These are phyloP conservation scores for Taphrina confusa DNA, from an alignment of 1,139 yeast genomes.

Conservation along the genomic window DNA sequence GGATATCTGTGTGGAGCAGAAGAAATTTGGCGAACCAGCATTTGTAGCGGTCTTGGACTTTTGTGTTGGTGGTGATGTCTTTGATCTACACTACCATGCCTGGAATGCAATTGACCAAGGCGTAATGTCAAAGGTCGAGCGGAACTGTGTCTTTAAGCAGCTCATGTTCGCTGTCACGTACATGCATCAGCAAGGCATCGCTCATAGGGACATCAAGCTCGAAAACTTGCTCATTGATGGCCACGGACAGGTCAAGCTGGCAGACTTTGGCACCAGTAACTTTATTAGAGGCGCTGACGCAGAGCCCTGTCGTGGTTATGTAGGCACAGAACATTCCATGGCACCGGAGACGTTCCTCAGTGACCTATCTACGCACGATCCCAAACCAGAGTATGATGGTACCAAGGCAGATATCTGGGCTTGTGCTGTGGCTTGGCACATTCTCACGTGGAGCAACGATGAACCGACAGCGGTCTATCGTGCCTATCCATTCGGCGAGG, in stretches of 20 bases:
- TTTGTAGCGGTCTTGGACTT: constrained; percentile 88
- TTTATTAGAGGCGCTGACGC: constrained; percentile 53
- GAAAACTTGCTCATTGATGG: constrained; percentile 67
- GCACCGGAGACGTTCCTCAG: constrained; percentile 74
- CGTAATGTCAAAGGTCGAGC: constrained; percentile 51
- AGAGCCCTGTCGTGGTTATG: constrained; percentile 38
- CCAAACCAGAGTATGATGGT: constrained; percentile 66
- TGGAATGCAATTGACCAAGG: constrained; percentile 39
- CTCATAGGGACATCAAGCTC: constrained; percentile 73
- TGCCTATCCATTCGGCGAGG: constrained; percentile 46
- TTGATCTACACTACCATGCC: constrained; percentile 55
- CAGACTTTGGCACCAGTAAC: constrained; percentile 70
- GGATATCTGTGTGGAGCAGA: constrained; percentile 54
- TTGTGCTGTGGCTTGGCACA: constrained; percentile 76
- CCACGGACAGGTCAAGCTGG: constrained; percentile 68
- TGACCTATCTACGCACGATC: constrained; percentile 37
- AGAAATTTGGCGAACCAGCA: constrained; percentile 41
- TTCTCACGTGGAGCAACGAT: constrained; percentile 61
- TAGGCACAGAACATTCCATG: constrained; percentile 80
- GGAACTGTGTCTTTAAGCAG: constrained; percentile 66
- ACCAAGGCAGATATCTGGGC: constrained; percentile 86
- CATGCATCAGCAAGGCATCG: constrained; percentile 69
- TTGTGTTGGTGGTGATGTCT: constrained; percentile 92
- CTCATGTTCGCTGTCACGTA: constrained; percentile 71
- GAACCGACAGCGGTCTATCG: constrained; percentile 42